These are phyloP conservation scores for Nymphaea thermarum DNA, from an alignment of 164 flowering plant genomes.

Conservation along the genomic window DNA sequence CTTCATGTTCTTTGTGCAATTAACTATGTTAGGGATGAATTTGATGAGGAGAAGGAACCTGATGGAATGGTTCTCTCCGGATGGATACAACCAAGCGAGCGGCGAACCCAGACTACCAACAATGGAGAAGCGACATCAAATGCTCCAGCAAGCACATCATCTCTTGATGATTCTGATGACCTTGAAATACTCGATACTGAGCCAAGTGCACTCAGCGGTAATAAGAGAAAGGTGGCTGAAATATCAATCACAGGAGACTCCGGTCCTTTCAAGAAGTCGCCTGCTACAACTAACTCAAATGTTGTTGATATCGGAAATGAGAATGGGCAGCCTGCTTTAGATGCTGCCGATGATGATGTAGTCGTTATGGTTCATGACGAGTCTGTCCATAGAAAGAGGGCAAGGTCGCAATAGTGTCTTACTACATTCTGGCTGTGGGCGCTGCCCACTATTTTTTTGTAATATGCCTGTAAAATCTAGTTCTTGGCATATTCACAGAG, in stretches of 20 bases:
- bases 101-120: slow-evolving; percentile 19
- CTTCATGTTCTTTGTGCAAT: too few species aligned
- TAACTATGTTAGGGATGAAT: slow-evolving; percentile 46
- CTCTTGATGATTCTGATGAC: neutral
- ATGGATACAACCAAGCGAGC: slow-evolving; percentile 42
- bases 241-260: slow-evolving; percentile 9
- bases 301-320: slow-evolving; percentile 6
- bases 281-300: neutral
- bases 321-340: slow-evolving; percentile 14
- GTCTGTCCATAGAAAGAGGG: slow-evolving; percentile 24
- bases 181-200: neutral
- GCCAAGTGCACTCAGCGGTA: neutral
- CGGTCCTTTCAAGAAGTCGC: slow-evolving; percentile 3
- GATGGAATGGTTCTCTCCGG: slow-evolving; percentile 92
- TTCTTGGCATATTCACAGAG: neutral
- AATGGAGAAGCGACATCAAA: slow-evolving; percentile 47
- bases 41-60: slow-evolving; percentile 91
- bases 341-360: slow-evolving; percentile 26
- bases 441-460: slow-evolving; percentile 14
- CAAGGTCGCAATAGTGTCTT: slow-evolving; percentile 24
- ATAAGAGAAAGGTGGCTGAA: slow-evolving; percentile 15
- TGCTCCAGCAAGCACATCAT: slow-evolving; percentile 2
- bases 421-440: neutral
- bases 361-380: slow-evolving; percentile 27
- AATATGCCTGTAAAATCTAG: neutral